Evolutionary conservation across 2,329 filamentous ascomycete species (phyloP).

Genomic region (Talaromyces sp.): DNA sequence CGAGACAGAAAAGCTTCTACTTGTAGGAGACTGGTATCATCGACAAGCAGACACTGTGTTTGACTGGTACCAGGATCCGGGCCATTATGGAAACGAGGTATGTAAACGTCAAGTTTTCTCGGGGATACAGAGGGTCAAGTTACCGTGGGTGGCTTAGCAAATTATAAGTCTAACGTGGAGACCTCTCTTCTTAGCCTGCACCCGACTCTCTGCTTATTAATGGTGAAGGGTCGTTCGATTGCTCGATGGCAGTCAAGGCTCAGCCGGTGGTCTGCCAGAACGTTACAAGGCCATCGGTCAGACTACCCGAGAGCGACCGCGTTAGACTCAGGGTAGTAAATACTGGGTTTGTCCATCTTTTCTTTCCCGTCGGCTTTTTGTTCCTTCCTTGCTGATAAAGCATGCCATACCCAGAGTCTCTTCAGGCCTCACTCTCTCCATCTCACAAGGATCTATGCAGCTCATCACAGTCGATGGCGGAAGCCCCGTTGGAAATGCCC

Average conservation of each 20-base stretch:
- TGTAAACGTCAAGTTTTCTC: background rate
- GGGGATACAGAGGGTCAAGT: background rate
- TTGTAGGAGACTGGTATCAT: slow-evolving; percentile 49
- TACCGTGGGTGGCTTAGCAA: background rate
- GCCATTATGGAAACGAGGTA: slow-evolving; percentile 41
- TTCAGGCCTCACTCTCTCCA: background rate
- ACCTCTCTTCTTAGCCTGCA: slow-evolving; percentile 31
- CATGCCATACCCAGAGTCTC: background rate
- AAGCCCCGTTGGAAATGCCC: slow-evolving; percentile 19
- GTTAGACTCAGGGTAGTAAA: slow-evolving; percentile 41
- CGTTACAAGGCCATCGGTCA: background rate
- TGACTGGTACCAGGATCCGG: slow-evolving; percentile 37
- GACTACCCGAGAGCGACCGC: slow-evolving; percentile 7
- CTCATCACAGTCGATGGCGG: slow-evolving; percentile 28
- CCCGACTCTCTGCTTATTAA: slow-evolving; percentile 47
- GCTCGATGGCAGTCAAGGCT: slow-evolving; percentile 40
- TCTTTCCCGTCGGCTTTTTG: background rate
- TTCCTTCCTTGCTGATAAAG: background rate
- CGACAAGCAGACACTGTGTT: slow-evolving; percentile 35
- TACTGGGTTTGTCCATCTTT: slow-evolving; percentile 29
- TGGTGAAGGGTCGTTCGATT: slow-evolving; percentile 41
- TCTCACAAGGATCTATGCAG: background rate
- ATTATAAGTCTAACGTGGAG: background rate
- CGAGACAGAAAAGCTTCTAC: slow-evolving; percentile 38
- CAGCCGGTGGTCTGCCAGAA: slow-evolving; percentile 39